Conservation (phyloP, 164 flowering plant genomes). For the Macadamia integrifolia region DNA sequence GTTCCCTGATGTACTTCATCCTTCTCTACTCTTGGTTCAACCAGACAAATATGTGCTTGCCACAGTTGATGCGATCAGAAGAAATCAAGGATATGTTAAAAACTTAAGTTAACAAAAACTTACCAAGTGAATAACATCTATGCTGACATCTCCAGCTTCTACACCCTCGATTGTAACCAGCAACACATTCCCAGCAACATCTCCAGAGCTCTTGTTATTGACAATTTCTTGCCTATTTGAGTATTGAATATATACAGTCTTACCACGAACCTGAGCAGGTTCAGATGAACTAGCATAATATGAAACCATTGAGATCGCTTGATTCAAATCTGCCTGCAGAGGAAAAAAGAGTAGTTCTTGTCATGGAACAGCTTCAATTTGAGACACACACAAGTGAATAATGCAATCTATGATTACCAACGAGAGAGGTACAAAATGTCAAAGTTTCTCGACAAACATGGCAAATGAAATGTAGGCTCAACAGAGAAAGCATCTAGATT, state of each 20-base stretch:
- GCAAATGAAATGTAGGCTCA: too few relatives aligned
- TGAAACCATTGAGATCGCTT: conserved; percentile 80
- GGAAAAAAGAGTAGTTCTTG: neutral
- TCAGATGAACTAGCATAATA: conserved; percentile 88
- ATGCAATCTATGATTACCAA: neutral
- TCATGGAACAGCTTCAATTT: neutral
- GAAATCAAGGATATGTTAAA: neutral
- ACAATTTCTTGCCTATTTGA: conserved; percentile 88
- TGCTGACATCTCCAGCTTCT: conserved; percentile 87
- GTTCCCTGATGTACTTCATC: neutral
- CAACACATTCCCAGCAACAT: conserved; percentile 83
- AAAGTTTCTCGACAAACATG: too few relatives aligned
- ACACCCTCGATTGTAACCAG: conserved; percentile 88
- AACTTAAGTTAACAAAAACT: conserved; percentile 19
- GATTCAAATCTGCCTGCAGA: conserved; percentile 70
- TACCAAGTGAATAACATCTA: conserved; percentile 89
- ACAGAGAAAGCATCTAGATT: too few relatives aligned
- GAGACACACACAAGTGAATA: neutral
- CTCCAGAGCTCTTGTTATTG: conserved; percentile 78
- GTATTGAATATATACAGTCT: conserved; percentile 82
- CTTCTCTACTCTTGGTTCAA: neutral
- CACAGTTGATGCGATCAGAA: neutral
- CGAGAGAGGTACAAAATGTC: too few relatives aligned
- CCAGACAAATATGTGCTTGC: neutral
- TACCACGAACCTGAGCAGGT: conserved; percentile 85